A percentile compares a stretch with the other conserved stretches of the same genome.
These are phyloP conservation scores for Fusarium longipes DNA, from an alignment of 2,329 filamentous ascomycete species.

Conservation along the genomic window DNA sequence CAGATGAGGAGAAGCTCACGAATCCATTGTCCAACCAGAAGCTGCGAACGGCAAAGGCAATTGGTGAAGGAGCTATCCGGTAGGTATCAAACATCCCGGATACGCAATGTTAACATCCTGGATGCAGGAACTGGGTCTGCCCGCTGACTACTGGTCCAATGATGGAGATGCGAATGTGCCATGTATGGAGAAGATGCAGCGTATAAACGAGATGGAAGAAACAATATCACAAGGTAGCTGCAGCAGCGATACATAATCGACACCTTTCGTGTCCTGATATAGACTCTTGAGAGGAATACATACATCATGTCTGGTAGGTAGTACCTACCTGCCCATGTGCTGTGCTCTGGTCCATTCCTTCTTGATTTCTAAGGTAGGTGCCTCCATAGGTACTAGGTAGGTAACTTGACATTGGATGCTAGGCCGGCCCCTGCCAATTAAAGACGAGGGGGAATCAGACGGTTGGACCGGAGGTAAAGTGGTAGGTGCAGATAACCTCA, in stretches of 20 bases:
- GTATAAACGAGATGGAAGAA: constrained; percentile 24
- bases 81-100: constrained; percentile 39
- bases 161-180: constrained; percentile 19
- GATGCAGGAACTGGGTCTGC: constrained; percentile 46
- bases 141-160: constrained; percentile 26
- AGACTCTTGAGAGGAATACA: constrained; percentile 9
- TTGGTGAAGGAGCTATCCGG: constrained; percentile 39
- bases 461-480: constrained; percentile 21
- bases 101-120: constrained; percentile 27
- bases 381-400: background rate
- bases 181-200: constrained; percentile 29
- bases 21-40: constrained; percentile 47
- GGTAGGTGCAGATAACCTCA: constrained; percentile 33
- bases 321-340: background rate
- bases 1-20: constrained; percentile 40
- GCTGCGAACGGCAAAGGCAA: constrained; percentile 15
- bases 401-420: background rate
- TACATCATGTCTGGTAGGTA: too few relatives aligned
- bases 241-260: constrained; percentile 23
- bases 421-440: constrained; percentile 6
- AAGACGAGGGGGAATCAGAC: background rate
- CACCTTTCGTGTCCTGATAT: constrained; percentile 19
- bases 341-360: background rate
- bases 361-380: background rate
- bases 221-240: constrained; percentile 34